phyloP scores from a whole-genome alignment of 257 asterid species.

The Solanum ossicruentum region DNA sequence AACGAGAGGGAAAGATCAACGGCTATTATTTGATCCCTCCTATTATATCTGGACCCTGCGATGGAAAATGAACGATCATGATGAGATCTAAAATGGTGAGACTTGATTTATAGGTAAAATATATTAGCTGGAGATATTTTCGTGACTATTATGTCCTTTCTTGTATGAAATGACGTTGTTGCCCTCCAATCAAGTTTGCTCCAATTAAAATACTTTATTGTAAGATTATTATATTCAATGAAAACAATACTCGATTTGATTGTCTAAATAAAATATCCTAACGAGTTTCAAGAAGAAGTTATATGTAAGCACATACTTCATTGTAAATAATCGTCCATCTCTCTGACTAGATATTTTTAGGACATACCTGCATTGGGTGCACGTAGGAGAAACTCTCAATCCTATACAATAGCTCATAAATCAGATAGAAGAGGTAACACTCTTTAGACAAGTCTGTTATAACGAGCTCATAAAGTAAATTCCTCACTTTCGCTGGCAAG shows the following conservation, averaged over 20 bases:
- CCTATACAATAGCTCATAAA: too few species aligned
- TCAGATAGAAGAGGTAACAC: too few species aligned
- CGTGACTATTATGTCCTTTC: neutral
- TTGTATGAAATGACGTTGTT: neutral
- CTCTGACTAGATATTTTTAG: neutral
- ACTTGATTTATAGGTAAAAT: neutral
- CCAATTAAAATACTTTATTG: neutral
- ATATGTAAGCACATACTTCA: too few species aligned
- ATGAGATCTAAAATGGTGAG: slow-evolving; percentile 5
- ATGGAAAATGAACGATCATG: slow-evolving; percentile 6
- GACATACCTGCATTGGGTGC: too few species aligned
- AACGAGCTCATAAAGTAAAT: too few species aligned
- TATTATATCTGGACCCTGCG: neutral
- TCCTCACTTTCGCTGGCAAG: too few species aligned
- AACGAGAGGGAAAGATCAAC: slow-evolving; percentile 12
- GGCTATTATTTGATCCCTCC: slow-evolving; percentile 48
- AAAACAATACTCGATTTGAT: too few species aligned
- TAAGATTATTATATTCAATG: neutral
- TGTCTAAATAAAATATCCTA: too few species aligned
- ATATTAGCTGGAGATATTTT: neutral
- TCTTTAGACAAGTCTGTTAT: accelerated
- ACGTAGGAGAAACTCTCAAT: too few species aligned
- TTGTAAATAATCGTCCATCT: neutral
- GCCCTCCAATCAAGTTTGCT: neutral
- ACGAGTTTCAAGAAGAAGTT: too few species aligned